A percentile compares a stretch with the other conserved stretches of the same genome.
phyloP scores from a whole-genome alignment of 2,329 filamentous ascomycete species.

The Alternaria conjuncta region DNA sequence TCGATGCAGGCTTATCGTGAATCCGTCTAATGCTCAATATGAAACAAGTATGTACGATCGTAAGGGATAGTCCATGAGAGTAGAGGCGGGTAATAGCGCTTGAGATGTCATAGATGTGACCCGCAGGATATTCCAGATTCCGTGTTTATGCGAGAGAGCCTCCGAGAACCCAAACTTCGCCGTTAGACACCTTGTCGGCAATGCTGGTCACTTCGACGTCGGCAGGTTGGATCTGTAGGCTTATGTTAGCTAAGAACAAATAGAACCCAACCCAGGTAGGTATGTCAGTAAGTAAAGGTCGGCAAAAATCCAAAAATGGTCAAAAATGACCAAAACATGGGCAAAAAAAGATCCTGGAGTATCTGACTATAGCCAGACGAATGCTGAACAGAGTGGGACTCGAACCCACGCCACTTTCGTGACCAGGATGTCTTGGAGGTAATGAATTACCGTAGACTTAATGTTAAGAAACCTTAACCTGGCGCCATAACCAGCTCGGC shows the following conservation, averaged over 20 bases:
- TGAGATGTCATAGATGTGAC: not conserved
- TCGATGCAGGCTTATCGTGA: not conserved
- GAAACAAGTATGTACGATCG: not conserved
- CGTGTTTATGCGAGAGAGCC: conserved; percentile 57
- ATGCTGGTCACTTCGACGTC: conserved; percentile 78
- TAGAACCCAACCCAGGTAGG: not conserved
- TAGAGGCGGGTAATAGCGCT: not conserved
- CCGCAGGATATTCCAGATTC: rapidly evolving
- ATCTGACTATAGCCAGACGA: conserved; percentile 33
- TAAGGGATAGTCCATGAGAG: not conserved
- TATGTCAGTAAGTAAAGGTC: not conserved
- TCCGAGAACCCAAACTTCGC: conserved; percentile 82
- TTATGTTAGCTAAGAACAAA: conserved; percentile 13
- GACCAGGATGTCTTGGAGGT: conserved; percentile 31
- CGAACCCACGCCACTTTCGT: conserved; percentile 51
- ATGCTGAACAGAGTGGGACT: conserved; percentile 51
- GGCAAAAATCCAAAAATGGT: not conserved
- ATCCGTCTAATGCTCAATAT: not conserved
- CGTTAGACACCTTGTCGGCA: conserved; percentile 80
- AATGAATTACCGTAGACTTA: too few relatives aligned
- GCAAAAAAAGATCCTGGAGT: conserved; percentile 34
- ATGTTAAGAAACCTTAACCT: conserved; percentile 38
- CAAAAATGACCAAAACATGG: not conserved
- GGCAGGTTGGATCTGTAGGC: conserved; percentile 73
- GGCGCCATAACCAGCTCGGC: conserved; percentile 42